Base-by-base conservation (phyloP, 2,329 filamentous ascomycete genomes). In the Orbilia brochopaga region DNA sequence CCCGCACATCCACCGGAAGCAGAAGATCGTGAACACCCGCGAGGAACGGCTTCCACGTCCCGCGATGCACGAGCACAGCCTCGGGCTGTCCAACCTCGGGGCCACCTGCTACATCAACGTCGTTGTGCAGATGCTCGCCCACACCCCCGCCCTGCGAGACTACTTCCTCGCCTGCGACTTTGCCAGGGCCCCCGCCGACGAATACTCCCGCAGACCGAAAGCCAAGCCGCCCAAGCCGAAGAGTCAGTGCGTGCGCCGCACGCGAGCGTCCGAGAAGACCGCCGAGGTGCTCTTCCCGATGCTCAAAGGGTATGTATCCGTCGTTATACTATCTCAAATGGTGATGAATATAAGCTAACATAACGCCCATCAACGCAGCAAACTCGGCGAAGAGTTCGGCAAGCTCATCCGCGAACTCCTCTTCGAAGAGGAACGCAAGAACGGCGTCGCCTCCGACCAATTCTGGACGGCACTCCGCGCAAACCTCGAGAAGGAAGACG, bases 31-130 rank as follows among this genome's bases (percentile, higher is more conserved):
- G 19, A 59, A 46, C 27, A 70, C 66, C 0, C 54, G 54, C 23
- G 66, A 70, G 37, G 66, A 70, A 21, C 42, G 30, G 50, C 27
- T 60, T 1, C 59, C 66, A 7, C 54, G 66, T 17, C 66, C 66
- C 7, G 11, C 23, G 19, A 59, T 50, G 37, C 59, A 64, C 24
- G 66, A 70, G 24, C 59, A 70, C 30, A 51, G 66, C 37, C 66
- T 70, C 21, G 66, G 66, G 10, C 51, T 70, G n/a, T 64, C 66
- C 8, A 70, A 70, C 48, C 66, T 70, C 1, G 66, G 66, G 10
- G 59, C 66, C 5, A 70, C 66, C n/a, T 70, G 66, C 48, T 70
- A 70, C 54, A 60, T 70, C 48, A 70, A 70, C 21, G 66, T 70
- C 17, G 66, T 70, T n/a, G 21, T 70, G 8, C 66, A 70, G 24